phyloP scores from a whole-genome alignment of 2,329 filamentous ascomycete genomes.

The Endoconidiophora laricicola region DNA sequence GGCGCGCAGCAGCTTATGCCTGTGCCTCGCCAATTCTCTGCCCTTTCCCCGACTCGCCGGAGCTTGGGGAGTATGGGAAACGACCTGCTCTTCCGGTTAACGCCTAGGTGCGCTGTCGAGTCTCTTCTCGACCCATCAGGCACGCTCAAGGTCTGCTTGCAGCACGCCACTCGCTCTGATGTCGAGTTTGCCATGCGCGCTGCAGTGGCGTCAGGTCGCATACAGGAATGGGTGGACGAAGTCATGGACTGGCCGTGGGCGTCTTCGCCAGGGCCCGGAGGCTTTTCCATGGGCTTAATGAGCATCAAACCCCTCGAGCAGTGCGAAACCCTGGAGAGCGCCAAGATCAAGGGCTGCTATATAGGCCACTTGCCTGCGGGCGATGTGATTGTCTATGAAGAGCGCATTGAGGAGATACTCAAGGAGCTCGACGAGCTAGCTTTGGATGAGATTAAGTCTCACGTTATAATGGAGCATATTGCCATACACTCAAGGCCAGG shows the following conservation, averaged over 20 bases:
- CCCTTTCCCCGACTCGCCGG: constrained; percentile 29
- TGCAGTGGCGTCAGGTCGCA: constrained; percentile 51
- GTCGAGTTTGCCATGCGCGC: constrained; percentile 55
- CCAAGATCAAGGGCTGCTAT: constrained; percentile 2
- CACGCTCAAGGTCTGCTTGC: constrained; percentile 40
- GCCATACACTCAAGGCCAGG: constrained; percentile 26
- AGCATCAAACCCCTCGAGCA: constrained; percentile 5
- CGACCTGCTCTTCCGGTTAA: constrained; percentile 44
- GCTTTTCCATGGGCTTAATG: constrained; percentile 28
- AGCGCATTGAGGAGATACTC: constrained; percentile 56
- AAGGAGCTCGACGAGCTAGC: constrained; percentile 52
- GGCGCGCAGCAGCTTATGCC: constrained; percentile 21
- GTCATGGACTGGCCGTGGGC: constrained; percentile 45
- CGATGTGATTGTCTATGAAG: constrained; percentile 52
- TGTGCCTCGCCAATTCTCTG: constrained; percentile 24
- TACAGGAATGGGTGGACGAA: constrained; percentile 63
- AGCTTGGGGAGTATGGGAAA: constrained; percentile 23
- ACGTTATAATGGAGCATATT: constrained; percentile 70
- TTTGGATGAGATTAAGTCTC: constrained; percentile 75
- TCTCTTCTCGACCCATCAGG: constrained; percentile 39
- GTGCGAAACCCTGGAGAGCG: constrained; percentile 5
- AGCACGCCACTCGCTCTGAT: constrained; percentile 45
- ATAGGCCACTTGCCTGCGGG: constrained; percentile 53
- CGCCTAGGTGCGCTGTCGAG: constrained; percentile 42
- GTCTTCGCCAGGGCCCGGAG: constrained; percentile 28